Evolutionary conservation across 768 basidiomycete genomes (phyloP).

Genomic region (Lactarius deliciosus): DNA sequence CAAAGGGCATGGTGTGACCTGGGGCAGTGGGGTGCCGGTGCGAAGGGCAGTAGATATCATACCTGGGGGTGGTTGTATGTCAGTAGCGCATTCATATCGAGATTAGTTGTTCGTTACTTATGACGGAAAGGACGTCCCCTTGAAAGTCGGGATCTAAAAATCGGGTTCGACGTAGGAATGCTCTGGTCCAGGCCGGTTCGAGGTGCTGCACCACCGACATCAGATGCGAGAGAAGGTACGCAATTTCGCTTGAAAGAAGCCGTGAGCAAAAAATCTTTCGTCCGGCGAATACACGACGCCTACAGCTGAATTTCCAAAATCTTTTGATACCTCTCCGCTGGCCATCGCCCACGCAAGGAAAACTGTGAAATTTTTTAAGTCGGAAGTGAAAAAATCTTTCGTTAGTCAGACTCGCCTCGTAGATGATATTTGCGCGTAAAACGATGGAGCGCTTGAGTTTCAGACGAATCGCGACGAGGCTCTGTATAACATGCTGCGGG

Average conservation of each 20-base stretch:
- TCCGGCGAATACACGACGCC: constrained; percentile 28
- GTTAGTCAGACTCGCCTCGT: constrained; percentile 50
- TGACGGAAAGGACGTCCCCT: constrained; percentile 80
- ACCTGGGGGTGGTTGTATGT: constrained; percentile 39
- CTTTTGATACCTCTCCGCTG: constrained; percentile 70
- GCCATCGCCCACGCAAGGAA: constrained; percentile 77
- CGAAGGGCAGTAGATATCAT: constrained; percentile 77
- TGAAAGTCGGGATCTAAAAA: constrained; percentile 79
- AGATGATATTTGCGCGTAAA: constrained; percentile 57
- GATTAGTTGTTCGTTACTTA: constrained; percentile 48
- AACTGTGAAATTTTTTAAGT: constrained; percentile 45
- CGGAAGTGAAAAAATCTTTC: background rate
- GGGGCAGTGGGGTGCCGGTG: constrained; percentile 73
- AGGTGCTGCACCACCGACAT: constrained; percentile 70
- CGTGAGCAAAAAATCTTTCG: constrained; percentile 13
- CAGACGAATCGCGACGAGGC: constrained; percentile 68
- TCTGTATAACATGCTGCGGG: constrained; percentile 55
- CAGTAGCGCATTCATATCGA: background rate
- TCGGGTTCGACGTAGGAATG: constrained; percentile 71
- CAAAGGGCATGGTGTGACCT: constrained; percentile 79
- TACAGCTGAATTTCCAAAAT: constrained; percentile 69
- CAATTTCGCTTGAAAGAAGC: constrained; percentile 52
- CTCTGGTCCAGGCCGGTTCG: constrained; percentile 74
- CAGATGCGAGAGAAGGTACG: constrained; percentile 68
- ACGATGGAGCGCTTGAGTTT: constrained; percentile 66